phyloP scores from a whole-genome alignment of 495 filamentous ascomycete species.

The Penicillium alfredii region DNA sequence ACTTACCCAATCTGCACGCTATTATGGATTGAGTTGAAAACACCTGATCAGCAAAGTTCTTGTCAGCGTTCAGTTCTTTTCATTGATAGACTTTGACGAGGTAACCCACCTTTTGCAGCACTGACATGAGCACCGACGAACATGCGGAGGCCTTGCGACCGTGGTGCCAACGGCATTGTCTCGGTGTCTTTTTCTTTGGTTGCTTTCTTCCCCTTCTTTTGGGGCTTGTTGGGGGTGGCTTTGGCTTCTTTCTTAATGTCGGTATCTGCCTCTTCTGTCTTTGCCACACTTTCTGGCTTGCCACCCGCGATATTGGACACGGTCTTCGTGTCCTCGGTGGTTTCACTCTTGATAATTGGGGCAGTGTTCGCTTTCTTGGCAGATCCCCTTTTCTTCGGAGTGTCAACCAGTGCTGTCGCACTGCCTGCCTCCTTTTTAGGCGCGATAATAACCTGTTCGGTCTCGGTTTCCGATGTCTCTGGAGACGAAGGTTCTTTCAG shows the following conservation, averaged over 20 bases:
- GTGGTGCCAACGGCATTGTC: constrained; percentile 58
- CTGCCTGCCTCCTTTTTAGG: constrained; percentile 1
- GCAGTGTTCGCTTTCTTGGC: constrained; percentile 9
- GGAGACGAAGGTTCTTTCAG: constrained; percentile 15
- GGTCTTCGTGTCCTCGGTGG: constrained; percentile 3
- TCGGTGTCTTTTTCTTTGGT: constrained; percentile 42
- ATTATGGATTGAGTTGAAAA: constrained; percentile 84
- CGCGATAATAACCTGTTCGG: neutral
- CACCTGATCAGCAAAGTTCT: constrained; percentile 43
- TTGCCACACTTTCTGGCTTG: constrained; percentile 1
- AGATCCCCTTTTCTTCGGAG: neutral
- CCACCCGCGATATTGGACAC: constrained; percentile 1
- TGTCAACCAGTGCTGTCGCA: too few relatives aligned
- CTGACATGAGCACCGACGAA: constrained; percentile 90
- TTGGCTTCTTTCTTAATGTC: constrained; percentile 1
- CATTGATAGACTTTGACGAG: too few relatives aligned
- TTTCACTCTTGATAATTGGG: constrained; percentile 18
- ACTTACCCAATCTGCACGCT: constrained; percentile 63
- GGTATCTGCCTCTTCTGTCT: constrained; percentile 11
- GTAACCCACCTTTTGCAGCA: constrained; percentile 66
- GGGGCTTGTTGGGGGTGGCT: constrained; percentile 6
- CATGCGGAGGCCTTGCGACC: constrained; percentile 69
- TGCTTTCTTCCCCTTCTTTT: constrained; percentile 24
- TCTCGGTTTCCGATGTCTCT: constrained; percentile 10
- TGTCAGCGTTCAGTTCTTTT: too few relatives aligned